Conservation (phyloP, 768 basidiomycete genomes). For the Dioszegia aurantiaca region DNA sequence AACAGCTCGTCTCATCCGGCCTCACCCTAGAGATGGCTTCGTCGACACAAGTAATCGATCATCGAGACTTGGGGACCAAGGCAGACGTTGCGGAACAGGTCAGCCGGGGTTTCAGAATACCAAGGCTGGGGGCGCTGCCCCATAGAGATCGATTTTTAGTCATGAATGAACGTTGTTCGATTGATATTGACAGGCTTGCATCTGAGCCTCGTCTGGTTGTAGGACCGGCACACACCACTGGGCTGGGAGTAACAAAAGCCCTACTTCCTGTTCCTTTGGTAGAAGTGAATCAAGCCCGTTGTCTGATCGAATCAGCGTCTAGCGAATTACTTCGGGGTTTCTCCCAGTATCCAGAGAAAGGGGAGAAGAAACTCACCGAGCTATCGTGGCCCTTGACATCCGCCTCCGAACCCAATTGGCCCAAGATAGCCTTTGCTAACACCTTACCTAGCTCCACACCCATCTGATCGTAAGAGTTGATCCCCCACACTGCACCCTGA, state of each 20-base stretch:
- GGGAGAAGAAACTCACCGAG: constrained; percentile 59
- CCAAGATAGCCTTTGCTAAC: constrained; percentile 90
- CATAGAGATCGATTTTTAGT: too few relatives aligned
- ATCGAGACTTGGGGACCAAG: too few relatives aligned
- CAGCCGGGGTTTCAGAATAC: too few relatives aligned
- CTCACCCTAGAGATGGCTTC: too few relatives aligned
- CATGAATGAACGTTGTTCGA: too few relatives aligned
- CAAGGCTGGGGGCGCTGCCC: too few relatives aligned
- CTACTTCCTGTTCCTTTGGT: constrained; percentile 72
- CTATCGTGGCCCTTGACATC: constrained; percentile 83
- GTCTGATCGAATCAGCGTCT: constrained; percentile 60
- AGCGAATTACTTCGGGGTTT: neutral
- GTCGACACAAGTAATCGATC: too few relatives aligned
- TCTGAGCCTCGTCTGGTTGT: too few relatives aligned
- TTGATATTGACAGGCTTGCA: too few relatives aligned
- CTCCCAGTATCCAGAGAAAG: neutral
- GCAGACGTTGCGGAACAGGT: too few relatives aligned
- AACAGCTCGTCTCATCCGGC: too few relatives aligned
- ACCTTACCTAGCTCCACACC: constrained; percentile 97
- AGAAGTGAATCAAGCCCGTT: constrained; percentile 93
- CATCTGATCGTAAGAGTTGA: constrained; percentile 99
- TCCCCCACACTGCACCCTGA: constrained; percentile 95
- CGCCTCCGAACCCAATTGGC: constrained; percentile 64
- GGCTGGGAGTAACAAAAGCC: neutral
- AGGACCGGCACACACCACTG: too few relatives aligned